Evolutionary conservation across 73 alveolate species (phyloP).

Genomic region (Tetrahymena elliotti): DNA sequence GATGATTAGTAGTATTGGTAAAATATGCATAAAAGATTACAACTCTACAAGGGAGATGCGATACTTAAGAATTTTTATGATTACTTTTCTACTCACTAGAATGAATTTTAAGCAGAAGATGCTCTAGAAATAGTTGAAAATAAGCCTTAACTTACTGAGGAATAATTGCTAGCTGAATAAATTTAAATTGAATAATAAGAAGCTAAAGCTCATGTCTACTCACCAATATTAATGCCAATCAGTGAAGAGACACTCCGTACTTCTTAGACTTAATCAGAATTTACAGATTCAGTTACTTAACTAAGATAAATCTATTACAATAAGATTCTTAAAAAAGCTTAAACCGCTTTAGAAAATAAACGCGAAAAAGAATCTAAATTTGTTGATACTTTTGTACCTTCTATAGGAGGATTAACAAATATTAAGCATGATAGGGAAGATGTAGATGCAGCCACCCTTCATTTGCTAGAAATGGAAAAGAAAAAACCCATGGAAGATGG

Average conservation of each 20-base stretch:
- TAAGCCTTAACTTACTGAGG: slow-evolving; percentile 1
- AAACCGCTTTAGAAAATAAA: slow-evolving; percentile 13
- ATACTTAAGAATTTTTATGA: slow-evolving; percentile 62
- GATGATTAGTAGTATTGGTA: slow-evolving; percentile 77
- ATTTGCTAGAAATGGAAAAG: slow-evolving; percentile 43
- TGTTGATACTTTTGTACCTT: slow-evolving; percentile 16
- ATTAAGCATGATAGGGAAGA: slow-evolving; percentile 28
- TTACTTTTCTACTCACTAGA: slow-evolving; percentile 48
- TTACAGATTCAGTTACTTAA: neutral
- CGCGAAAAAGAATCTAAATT: neutral
- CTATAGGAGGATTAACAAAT: slow-evolving; percentile 6
- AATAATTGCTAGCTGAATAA: slow-evolving; percentile 5
- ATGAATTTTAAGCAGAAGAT: slow-evolving; percentile 41
- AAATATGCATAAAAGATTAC: slow-evolving; percentile 58
- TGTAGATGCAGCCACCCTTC: slow-evolving; percentile 25
- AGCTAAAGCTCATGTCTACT: neutral
- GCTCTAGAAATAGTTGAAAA: slow-evolving; percentile 37
- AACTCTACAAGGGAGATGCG: slow-evolving; percentile 49
- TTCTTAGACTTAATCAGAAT: neutral
- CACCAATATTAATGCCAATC: slow-evolving; percentile 1
- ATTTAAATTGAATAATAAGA: neutral
- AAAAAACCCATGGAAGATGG: slow-evolving; percentile 43
- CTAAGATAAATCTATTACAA: slow-evolving; percentile 12
- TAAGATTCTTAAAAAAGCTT: neutral
- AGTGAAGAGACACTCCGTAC: slow-evolving; percentile 25